Conservation (phyloP, 345 rosid genomes). For the Brassica cretica region DNA sequence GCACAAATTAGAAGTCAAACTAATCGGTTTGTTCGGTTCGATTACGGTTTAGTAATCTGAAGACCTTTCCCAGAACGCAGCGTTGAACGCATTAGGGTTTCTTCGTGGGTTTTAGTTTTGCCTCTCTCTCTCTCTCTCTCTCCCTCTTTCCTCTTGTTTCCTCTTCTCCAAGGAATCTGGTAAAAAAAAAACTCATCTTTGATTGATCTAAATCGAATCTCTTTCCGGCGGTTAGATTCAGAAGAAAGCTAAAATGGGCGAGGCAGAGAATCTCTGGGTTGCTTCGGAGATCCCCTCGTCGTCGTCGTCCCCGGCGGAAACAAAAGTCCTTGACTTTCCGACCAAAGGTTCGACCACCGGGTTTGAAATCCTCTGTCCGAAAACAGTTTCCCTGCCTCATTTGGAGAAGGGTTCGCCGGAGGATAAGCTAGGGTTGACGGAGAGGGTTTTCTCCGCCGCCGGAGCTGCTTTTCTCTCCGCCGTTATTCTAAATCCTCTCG, state of each 20-base stretch:
- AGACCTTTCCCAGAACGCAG: constrained; percentile 27
- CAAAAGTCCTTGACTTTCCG: constrained; percentile 13
- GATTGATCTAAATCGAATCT: background rate
- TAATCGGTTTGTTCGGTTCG: constrained; percentile 19
- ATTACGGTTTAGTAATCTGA: background rate
- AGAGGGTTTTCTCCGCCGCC: constrained; percentile 83
- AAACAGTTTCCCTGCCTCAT: constrained; percentile 24
- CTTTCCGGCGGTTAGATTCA: background rate
- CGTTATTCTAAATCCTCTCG: constrained; percentile 84
- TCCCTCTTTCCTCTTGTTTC: background rate
- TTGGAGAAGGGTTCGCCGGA: constrained; percentile 35
- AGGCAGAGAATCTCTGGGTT: constrained; percentile 33
- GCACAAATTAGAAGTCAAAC: background rate
- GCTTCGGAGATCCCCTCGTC: constrained; percentile 17
- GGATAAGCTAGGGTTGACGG: constrained; percentile 56
- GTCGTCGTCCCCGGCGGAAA: constrained; percentile 21
- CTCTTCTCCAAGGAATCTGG: constrained; percentile 44
- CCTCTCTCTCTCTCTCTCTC: constrained; percentile 1
- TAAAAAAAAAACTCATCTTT: background rate
- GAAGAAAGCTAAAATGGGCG: constrained; percentile 30
- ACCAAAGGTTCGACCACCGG: constrained; percentile 10
- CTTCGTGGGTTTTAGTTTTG: constrained; percentile 25
- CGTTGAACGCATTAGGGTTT: constrained; percentile 12
- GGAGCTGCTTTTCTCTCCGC: constrained; percentile 94
- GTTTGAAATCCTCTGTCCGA: constrained; percentile 10